Evolutionary conservation across 805 yeast genomes (phyloP), one percentile per base, ranked within the genome.

Genomic region (Sungouiella blattae): DNA sequence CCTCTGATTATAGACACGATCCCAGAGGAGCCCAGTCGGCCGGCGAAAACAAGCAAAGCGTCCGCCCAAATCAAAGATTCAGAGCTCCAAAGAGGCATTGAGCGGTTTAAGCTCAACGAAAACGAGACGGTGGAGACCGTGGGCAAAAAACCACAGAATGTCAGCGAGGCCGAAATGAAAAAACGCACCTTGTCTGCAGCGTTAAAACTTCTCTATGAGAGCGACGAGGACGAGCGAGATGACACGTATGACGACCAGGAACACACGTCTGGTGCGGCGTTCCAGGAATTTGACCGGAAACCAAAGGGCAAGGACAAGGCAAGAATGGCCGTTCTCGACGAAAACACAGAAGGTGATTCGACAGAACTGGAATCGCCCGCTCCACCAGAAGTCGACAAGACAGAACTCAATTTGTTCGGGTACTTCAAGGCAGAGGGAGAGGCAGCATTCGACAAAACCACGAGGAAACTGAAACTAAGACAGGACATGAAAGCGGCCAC

Each of bases 151-250:
- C 41, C n/a, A 29, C 39, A 16, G 35, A 41, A 22, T 20, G 39
- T 47, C 18, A 18, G 43, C 4, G 21, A 44, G 9, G 73, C 66
- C 37, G 76, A 73, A 20, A 49, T 76, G n/a, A 75, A 72, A 48
- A 74, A 80, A 49, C 73, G 66, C 44, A 78, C 85, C 0, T 55
- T 83, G 28, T 60, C 71, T 0, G 71, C 77, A 15, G 88, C 89
- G 1, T 57, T 84, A 43, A 62, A 77, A 28, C 55, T 83, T 42
- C 60, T 85, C 41, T 82, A 83, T 46, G 83, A 82, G 28, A 71
- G 78, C 6, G 91, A 86, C 49, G 95, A 87, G 44, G 95, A 86
- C 55, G 95, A 87, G 48, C 79, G 83, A 3, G 96, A 87, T 52
- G 95, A 85, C 46, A 80, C 89, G 0, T 63, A 80, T 50, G 78